These are phyloP conservation scores for Acanthamoeba divionensis DNA, from an alignment of 208 protist species.

Conservation along the genomic window DNA sequence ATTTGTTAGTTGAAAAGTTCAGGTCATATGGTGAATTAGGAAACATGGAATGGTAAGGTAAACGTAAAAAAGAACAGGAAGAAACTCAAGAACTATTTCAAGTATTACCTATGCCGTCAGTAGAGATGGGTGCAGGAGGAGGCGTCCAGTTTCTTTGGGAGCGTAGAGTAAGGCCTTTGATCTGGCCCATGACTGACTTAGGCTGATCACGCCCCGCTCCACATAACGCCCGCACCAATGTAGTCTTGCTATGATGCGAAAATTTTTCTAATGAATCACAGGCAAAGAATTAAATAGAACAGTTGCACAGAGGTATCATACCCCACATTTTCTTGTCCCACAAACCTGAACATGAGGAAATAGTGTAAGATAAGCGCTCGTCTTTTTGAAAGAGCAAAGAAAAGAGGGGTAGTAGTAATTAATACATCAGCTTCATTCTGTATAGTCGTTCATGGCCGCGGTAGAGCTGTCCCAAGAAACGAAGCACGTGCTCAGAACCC, in stretches of 20 bases:
- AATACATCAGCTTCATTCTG: constrained; percentile 50
- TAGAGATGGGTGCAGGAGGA: background rate
- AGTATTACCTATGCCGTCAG: background rate
- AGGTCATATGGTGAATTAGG: no score
- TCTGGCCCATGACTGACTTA: background rate
- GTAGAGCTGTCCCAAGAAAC: background rate
- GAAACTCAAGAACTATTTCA: background rate
- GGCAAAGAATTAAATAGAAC: background rate
- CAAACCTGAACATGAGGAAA: background rate
- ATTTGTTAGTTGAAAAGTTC: background rate
- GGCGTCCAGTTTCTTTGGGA: background rate
- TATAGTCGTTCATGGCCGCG: constrained; percentile 13
- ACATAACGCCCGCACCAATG: background rate
- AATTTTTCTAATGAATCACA: background rate
- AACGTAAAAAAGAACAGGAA: background rate
- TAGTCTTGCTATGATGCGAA: background rate
- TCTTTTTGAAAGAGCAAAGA: background rate
- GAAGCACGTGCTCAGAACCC: background rate
- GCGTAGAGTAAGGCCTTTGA: background rate
- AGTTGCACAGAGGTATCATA: background rate
- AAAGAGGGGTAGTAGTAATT: background rate
- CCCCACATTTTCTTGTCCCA: constrained; percentile 37
- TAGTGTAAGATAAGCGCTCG: no score
- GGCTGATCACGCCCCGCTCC: background rate
- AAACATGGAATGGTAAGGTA: background rate